These are phyloP conservation scores for Colletotrichum tamarilloi DNA, from an alignment of 2,329 filamentous ascomycete genomes.

Conservation along the genomic window DNA sequence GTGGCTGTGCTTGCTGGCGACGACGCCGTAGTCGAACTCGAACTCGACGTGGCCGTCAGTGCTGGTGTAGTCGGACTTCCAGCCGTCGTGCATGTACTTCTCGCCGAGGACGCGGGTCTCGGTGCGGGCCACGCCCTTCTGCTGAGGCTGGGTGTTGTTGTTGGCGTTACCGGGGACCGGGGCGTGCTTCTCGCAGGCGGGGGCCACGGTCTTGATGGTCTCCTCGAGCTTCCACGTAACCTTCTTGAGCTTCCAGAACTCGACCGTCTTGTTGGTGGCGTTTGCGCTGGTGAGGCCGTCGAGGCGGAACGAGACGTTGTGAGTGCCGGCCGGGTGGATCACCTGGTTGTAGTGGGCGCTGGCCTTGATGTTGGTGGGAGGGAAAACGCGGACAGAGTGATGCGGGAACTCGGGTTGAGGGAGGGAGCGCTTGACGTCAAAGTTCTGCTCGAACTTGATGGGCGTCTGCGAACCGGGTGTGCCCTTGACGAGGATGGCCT, in stretches of 20 bases:
- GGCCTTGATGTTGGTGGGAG: conserved; percentile 92
- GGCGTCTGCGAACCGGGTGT: conserved; percentile 40
- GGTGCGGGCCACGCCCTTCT: conserved; percentile 78
- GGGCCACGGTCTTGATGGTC: conserved; percentile 80
- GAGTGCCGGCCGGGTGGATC: conserved; percentile 86
- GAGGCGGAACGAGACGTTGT: conserved; percentile 82
- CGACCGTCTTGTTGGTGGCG: conserved; percentile 75
- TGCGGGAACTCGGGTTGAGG: conserved; percentile 80
- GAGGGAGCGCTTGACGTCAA: conserved; percentile 84
- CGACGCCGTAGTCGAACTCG: conserved; percentile 78
- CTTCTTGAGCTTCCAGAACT: conserved; percentile 89
- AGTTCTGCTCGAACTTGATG: conserved; percentile 72
- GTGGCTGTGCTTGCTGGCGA: conserved; percentile 53
- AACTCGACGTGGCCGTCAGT: conserved; percentile 75
- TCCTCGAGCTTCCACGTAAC: conserved; percentile 95
- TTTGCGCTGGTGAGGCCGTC: conserved; percentile 85
- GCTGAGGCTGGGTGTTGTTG: conserved; percentile 38
- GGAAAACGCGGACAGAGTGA: conserved; percentile 93
- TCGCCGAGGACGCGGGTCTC: conserved; percentile 82
- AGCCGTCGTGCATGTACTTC: conserved; percentile 85
- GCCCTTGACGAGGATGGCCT: conserved; percentile 66
- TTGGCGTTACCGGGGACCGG: conserved; percentile 43
- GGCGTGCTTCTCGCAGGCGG: conserved; percentile 82
- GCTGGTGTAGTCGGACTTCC: conserved; percentile 78
- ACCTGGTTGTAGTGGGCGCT: conserved; percentile 84